Evolutionary conservation across 2,329 filamentous ascomycete genomes (phyloP), one percentile per base, ranked within the genome.

Genomic region (Rhinocladiella mackenziei): DNA sequence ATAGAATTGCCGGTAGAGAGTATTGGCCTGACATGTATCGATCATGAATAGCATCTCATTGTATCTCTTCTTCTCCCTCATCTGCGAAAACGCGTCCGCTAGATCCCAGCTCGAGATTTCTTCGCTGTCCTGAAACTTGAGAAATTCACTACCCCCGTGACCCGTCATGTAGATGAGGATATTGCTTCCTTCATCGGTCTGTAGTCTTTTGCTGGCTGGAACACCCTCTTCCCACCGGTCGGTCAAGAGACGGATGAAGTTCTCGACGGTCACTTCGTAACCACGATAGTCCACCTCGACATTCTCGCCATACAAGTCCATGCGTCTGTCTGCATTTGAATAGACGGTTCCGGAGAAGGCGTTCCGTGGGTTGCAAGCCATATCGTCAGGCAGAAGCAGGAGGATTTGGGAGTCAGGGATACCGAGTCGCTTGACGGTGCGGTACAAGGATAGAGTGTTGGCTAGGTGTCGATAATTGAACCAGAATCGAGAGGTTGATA

Each of bases 31-130:
- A 71, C 92, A 98, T 0, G 92, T 98, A 66, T 98, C 92, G 68
- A 98, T 98, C 92, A 98, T 98, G 74, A 98, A 98, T 45, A 98
- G 79, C 57, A 98, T 82, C 68, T 98, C 92, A 65, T 97, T 87
- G 67, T 97, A 98, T 73, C 92, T 83, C 72, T 94, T 94, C 80
- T 98, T 98, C 76, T 98, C 92, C 86, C 89, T 96, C 92, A 98
- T 98, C 73, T 98, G 91, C 67, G 94, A 89, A 64, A 98, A 97
- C 0, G 92, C 92, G 66, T 98, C 88, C 4, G 94, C 92, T 45
- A 98, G 72, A 68, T 98, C 92, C 64, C 94, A 96, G 0, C 89
- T 89, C 43, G 88, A 89, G 55, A 98, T 97, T 68, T 98, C 92
- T 65, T 98, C 92, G 5, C 89, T 87, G 58, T 98, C 92, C 66